Conservation (phyloP, 805 yeast species). For the Teunomyces panamensis region DNA sequence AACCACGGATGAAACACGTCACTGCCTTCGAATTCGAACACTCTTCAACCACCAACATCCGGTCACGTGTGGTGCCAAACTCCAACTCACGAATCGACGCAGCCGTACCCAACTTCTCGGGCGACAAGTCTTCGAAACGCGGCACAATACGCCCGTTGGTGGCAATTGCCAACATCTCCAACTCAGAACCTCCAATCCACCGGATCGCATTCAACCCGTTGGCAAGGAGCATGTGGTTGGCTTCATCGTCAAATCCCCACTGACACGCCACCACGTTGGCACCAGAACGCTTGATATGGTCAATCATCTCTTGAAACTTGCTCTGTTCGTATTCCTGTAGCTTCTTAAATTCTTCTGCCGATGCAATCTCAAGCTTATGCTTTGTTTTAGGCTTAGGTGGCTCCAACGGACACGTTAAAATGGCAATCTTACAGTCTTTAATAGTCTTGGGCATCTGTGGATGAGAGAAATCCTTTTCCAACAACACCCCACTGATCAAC, state of each 20-base stretch:
- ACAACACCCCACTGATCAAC: slow-evolving; percentile 84
- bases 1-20: slow-evolving; percentile 90
- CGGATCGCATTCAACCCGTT: slow-evolving; percentile 93
- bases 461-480: slow-evolving; percentile 96
- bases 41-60: slow-evolving; percentile 92
- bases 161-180: slow-evolving; percentile 94
- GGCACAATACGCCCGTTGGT: slow-evolving; percentile 97
- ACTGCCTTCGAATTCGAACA: slow-evolving; percentile 85
- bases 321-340: slow-evolving; percentile 90
- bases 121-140: slow-evolving; percentile 85
- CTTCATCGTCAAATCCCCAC: slow-evolving; percentile 99
- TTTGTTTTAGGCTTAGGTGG: slow-evolving; percentile 99
- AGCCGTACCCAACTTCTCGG: slow-evolving; percentile 83
- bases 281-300: slow-evolving; percentile 79
- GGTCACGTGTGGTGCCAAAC: slow-evolving; percentile 94
- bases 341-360: slow-evolving; percentile 91
- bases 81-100: slow-evolving; percentile 83
- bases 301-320: slow-evolving; percentile 88
- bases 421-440: slow-evolving; percentile 81
- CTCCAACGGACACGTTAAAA: slow-evolving; percentile 97
- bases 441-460: slow-evolving; percentile 94
- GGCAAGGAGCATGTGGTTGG: slow-evolving; percentile 85
- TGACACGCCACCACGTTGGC: slow-evolving; percentile 97
- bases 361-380: slow-evolving; percentile 88
- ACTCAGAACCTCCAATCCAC: slow-evolving; percentile 98